Evolutionary conservation across 495 filamentous ascomycete genomes (phyloP).

Genomic region (Penicillium soppii): DNA sequence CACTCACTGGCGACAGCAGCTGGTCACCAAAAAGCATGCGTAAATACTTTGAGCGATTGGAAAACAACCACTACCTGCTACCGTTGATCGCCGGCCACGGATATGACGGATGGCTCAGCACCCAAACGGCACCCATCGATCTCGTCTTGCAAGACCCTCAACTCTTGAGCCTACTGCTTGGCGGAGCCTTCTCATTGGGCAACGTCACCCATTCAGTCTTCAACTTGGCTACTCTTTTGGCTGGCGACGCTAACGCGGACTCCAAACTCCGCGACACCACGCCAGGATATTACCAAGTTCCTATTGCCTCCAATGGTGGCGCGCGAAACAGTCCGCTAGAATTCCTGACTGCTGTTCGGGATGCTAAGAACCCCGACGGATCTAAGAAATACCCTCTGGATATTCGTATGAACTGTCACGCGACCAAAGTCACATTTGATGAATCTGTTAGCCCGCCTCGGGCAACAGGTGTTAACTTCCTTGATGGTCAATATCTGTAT

Average conservation of each 20-base stretch:
- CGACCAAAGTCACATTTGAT: constrained; percentile 60
- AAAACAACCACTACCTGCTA: constrained; percentile 53
- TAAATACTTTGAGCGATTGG: constrained; percentile 42
- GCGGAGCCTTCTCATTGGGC: constrained; percentile 50
- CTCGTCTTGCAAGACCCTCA: constrained; percentile 52
- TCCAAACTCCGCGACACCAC: constrained; percentile 32
- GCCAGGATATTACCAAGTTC: constrained; percentile 49
- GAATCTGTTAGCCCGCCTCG: constrained; percentile 37
- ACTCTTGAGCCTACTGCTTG: constrained; percentile 48
- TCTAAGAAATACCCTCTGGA: constrained; percentile 57
- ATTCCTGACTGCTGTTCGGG: constrained; percentile 48
- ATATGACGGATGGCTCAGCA: constrained; percentile 55
- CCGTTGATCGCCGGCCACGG: constrained; percentile 51
- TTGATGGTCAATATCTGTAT: constrained; percentile 58
- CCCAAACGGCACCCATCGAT: constrained; percentile 45
- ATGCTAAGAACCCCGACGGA: constrained; percentile 52
- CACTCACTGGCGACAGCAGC: constrained; percentile 37
- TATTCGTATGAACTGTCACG: constrained; percentile 57
- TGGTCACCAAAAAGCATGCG: constrained; percentile 42
- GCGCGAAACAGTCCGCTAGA: constrained; percentile 53
- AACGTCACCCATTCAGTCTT: constrained; percentile 38
- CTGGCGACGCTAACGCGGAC: constrained; percentile 52
- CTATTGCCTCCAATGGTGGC: constrained; percentile 42
- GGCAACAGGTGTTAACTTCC: constrained; percentile 66
- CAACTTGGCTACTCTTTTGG: constrained; percentile 42